Conservation (phyloP, 805 yeast genomes). For the Candida stauntonica region DNA sequence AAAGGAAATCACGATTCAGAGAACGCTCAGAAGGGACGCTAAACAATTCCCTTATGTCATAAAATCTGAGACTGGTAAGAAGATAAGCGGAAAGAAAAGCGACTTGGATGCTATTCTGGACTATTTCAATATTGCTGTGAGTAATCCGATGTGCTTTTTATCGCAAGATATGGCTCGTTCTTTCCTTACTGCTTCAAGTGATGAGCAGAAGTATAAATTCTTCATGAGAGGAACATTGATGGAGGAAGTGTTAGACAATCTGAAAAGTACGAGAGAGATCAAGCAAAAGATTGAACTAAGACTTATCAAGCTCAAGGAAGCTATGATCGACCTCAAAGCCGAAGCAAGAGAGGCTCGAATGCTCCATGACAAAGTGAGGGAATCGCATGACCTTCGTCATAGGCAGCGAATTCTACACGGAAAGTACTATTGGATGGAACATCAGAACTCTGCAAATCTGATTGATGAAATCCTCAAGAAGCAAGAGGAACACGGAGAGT, state of each 20-base stretch:
- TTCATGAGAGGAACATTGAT: slow-evolving; percentile 80
- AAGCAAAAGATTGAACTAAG: slow-evolving; percentile 34
- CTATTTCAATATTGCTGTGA: slow-evolving; percentile 72
- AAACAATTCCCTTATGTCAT: slow-evolving; percentile 53
- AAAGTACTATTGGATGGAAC: slow-evolving; percentile 46
- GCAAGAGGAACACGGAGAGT: slow-evolving; percentile 9
- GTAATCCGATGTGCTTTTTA: slow-evolving; percentile 86
- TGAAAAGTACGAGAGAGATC: slow-evolving; percentile 37
- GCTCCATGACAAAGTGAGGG: slow-evolving; percentile 35
- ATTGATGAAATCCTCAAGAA: slow-evolving; percentile 16
- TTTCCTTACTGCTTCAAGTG: slow-evolving; percentile 73
- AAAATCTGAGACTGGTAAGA: slow-evolving; percentile 45
- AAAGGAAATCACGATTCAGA: slow-evolving; percentile 58
- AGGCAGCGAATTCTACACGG: slow-evolving; percentile 40
- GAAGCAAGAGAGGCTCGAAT: slow-evolving; percentile 40
- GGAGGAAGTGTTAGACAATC: slow-evolving; percentile 57
- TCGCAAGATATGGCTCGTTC: slow-evolving; percentile 94
- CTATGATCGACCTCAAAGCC: slow-evolving; percentile 34
- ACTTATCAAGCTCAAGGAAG: slow-evolving; percentile 36
- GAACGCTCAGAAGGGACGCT: slow-evolving; percentile 49
- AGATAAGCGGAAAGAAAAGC: slow-evolving; percentile 55
- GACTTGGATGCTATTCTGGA: slow-evolving; percentile 66
- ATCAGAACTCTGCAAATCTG: slow-evolving; percentile 14
- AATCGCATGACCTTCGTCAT: slow-evolving; percentile 37
- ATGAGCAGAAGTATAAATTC: slow-evolving; percentile 64